These are phyloP conservation scores for Silene conica DNA, from an alignment of 148 eudicot genomes.

Conservation along the genomic window DNA sequence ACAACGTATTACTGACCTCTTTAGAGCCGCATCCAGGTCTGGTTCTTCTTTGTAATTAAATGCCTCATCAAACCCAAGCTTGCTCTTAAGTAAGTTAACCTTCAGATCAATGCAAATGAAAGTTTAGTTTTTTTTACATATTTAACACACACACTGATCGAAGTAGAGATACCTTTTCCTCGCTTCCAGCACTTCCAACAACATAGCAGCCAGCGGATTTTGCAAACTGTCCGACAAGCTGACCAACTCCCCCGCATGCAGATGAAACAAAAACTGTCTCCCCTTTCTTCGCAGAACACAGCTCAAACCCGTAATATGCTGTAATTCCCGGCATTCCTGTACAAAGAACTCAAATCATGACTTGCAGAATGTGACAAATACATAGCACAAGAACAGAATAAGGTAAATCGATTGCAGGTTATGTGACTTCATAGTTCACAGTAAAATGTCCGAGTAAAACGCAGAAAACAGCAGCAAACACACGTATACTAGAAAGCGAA, in stretches of 20 bases:
- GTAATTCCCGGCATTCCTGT: constrained; percentile 45
- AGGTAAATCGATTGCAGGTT: not conserved
- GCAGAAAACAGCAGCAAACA: too few species aligned
- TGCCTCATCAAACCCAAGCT: constrained; percentile 37
- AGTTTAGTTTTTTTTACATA: too few species aligned
- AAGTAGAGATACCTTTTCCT: constrained; percentile 29
- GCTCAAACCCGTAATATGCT: constrained; percentile 40
- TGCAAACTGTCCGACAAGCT: constrained; percentile 48
- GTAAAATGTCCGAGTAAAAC: too few species aligned
- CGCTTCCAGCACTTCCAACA: constrained; percentile 45
- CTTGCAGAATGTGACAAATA: too few species aligned
- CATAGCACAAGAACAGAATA: too few species aligned
- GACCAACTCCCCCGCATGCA: constrained; percentile 42
- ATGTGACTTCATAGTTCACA: too few species aligned
- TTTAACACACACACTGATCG: not conserved
- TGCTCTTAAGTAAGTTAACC: constrained; percentile 27
- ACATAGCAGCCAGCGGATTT: constrained; percentile 45
- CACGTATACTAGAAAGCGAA: too few species aligned
- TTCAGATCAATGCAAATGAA: not conserved
- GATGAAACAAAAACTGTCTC: constrained; percentile 40
- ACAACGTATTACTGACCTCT: constrained; percentile 31
- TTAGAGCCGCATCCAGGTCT: constrained; percentile 28
- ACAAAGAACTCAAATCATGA: too few species aligned
- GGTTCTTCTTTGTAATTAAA: constrained; percentile 40
- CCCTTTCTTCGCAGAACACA: constrained; percentile 39